phyloP scores from a whole-genome alignment of 1,284 basidiomycete species.

The Pseudozyma thailandica region DNA sequence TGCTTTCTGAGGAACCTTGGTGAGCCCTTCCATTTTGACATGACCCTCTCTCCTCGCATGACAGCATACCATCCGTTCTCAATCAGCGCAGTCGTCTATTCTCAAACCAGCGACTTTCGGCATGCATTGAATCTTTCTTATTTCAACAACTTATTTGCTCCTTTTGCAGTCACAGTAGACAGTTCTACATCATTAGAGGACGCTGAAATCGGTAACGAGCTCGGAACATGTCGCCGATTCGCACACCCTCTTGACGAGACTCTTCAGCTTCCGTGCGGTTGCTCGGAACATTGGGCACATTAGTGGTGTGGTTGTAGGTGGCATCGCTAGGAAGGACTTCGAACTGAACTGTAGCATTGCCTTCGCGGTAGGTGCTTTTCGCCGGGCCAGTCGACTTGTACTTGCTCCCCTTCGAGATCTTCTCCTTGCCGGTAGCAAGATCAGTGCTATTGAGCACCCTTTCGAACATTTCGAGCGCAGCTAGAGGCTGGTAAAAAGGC shows the following conservation, averaged over 20 bases:
- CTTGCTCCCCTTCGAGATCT: slow-evolving; percentile 11
- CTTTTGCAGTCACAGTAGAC: not conserved
- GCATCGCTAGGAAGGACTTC: slow-evolving; percentile 19
- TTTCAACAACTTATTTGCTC: too few relatives aligned
- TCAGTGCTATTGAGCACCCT: slow-evolving; percentile 42
- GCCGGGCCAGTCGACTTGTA: slow-evolving; percentile 34
- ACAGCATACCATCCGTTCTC: not conserved
- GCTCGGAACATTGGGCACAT: slow-evolving; percentile 19
- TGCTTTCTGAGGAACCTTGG: not conserved
- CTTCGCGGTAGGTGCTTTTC: slow-evolving; percentile 38
- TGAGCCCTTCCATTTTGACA: not conserved
- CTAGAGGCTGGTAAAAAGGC: slow-evolving; percentile 56
- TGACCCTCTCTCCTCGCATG: not conserved
- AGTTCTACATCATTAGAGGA: slow-evolving; percentile 14
- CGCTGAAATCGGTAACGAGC: slow-evolving; percentile 30
- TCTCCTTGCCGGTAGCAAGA: slow-evolving; percentile 41
- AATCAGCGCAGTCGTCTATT: too few relatives aligned
- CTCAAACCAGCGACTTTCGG: too few relatives aligned
- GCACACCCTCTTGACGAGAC: slow-evolving; percentile 5
- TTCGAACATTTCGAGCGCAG: slow-evolving; percentile 45
- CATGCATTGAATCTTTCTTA: too few relatives aligned
- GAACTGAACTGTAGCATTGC: slow-evolving; percentile 44
- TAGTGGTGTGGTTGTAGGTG: slow-evolving; percentile 47
- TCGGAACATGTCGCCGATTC: slow-evolving; percentile 25
- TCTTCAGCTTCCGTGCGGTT: too few relatives aligned